These are phyloP conservation scores for Apiotrichum veenhuisii DNA, from an alignment of 1,284 basidiomycete species.

Conservation along the genomic window DNA sequence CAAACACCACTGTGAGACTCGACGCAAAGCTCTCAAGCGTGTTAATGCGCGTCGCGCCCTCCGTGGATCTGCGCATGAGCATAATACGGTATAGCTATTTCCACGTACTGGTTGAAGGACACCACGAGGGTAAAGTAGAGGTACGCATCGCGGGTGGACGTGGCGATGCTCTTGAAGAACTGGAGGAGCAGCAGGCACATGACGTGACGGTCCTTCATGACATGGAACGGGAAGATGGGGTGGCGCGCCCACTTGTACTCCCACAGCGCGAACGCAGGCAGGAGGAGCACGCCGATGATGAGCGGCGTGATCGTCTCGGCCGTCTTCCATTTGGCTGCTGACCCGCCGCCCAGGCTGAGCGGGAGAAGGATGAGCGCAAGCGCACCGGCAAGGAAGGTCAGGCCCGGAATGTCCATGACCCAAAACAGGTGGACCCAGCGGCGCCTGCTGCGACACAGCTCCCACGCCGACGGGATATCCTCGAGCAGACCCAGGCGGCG, in stretches of 20 bases:
- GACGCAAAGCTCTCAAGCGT: slow-evolving; percentile 49
- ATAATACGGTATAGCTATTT: too few species aligned
- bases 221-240: slow-evolving; percentile 47
- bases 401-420: slow-evolving; percentile 49
- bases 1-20: slow-evolving; percentile 40
- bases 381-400: slow-evolving; percentile 43
- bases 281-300: slow-evolving; percentile 46
- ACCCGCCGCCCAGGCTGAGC: slow-evolving; percentile 47
- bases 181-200: slow-evolving; percentile 44
- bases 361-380: slow-evolving; percentile 49
- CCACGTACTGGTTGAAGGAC: slow-evolving; percentile 45
- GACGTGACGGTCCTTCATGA: slow-evolving; percentile 48
- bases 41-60: slow-evolving; percentile 47
- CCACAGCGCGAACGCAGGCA: slow-evolving; percentile 49
- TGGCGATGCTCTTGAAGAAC: slow-evolving; percentile 31
- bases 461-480: slow-evolving; percentile 36
- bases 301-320: slow-evolving; percentile 48
- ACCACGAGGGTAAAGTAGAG: slow-evolving; percentile 48
- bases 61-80: not conserved
- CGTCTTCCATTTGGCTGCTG: slow-evolving; percentile 33
- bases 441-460: slow-evolving; percentile 6
- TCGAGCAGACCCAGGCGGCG: slow-evolving; percentile 33
- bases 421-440: slow-evolving; percentile 46
- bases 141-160: slow-evolving; percentile 46
- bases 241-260: slow-evolving; percentile 42